Conservation (phyloP, 805 yeast species). For the Ogataea glucozyma region DNA sequence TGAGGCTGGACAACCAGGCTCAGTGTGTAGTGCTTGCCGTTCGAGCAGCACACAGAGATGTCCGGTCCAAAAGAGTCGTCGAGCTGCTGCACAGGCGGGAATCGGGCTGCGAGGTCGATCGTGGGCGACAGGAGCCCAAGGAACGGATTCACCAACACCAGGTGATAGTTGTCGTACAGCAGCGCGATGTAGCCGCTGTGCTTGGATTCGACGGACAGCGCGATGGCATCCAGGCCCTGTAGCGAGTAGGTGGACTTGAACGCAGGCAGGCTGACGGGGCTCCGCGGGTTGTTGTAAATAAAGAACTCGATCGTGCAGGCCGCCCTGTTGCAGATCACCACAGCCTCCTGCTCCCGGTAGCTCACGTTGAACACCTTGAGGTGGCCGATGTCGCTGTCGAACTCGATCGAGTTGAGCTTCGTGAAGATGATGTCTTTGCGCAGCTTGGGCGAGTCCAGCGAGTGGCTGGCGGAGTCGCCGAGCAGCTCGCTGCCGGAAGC, state of each 20-base stretch:
- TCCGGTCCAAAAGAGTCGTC: slow-evolving; percentile 28
- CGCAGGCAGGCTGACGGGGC: slow-evolving; percentile 31
- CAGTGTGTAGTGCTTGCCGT: slow-evolving; percentile 31
- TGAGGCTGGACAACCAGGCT: slow-evolving; percentile 47
- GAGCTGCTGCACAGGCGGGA: slow-evolving; percentile 23
- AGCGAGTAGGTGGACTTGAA: slow-evolving; percentile 25
- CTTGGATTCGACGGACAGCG: slow-evolving; percentile 33
- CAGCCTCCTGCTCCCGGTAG: slow-evolving; percentile 58
- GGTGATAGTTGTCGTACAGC: slow-evolving; percentile 36
- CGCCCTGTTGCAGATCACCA: slow-evolving; percentile 51
- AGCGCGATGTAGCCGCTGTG: slow-evolving; percentile 49
- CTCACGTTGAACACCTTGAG: slow-evolving; percentile 41
- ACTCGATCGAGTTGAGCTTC: slow-evolving; percentile 48
- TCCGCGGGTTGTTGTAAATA: slow-evolving; percentile 42
- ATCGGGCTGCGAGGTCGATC: slow-evolving; percentile 28
- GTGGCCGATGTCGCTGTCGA: slow-evolving; percentile 31
- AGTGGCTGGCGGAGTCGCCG: slow-evolving; percentile 29
- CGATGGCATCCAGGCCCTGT: slow-evolving; percentile 40
- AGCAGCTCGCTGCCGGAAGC: slow-evolving; percentile 39
- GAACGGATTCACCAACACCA: slow-evolving; percentile 57
- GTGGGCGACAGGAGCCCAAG: slow-evolving; percentile 46
- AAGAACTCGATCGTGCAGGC: slow-evolving; percentile 49
- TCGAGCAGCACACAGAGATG: slow-evolving; percentile 25
- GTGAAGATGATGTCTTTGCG: slow-evolving; percentile 74
- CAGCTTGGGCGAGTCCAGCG: slow-evolving; percentile 38